Conservation (phyloP, 2,329 filamentous ascomycete species). For the Clarireedia monteithiana region DNA sequence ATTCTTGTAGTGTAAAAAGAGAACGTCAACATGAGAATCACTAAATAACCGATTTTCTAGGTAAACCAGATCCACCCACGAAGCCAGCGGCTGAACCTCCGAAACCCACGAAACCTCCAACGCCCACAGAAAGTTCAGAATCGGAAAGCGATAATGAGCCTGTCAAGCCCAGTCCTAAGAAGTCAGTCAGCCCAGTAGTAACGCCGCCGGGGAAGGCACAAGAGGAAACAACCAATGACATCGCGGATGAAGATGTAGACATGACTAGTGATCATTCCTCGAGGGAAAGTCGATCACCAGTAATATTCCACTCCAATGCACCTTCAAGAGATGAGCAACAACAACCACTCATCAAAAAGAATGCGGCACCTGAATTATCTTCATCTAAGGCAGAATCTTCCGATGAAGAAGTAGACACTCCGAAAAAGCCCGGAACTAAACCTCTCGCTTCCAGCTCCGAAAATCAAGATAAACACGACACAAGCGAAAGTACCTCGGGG, state of each 20-base stretch:
- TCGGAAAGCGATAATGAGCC: not conserved
- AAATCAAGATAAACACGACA: not conserved
- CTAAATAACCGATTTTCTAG: not conserved
- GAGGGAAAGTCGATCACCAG: slow-evolving; percentile 26
- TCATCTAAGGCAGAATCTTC: slow-evolving; percentile 1
- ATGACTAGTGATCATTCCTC: slow-evolving; percentile 17
- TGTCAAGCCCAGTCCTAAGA: not conserved
- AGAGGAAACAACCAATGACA: not conserved
- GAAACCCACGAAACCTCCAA: slow-evolving; percentile 1
- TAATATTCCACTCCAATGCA: slow-evolving; percentile 16
- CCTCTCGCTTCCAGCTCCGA: not conserved
- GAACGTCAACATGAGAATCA: not conserved
- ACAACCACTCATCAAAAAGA: not conserved
- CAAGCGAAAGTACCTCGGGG: not conserved
- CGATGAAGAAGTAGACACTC: slow-evolving; percentile 1
- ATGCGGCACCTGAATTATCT: not conserved
- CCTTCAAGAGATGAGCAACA: slow-evolving; percentile 3
- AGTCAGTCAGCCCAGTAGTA: not conserved
- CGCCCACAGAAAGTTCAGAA: not conserved
- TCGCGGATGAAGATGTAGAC: slow-evolving; percentile 10
- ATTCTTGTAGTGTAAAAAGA: not conserved
- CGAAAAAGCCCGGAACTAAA: slow-evolving; percentile 1
- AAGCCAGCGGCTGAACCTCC: not conserved
- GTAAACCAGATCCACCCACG: not conserved
- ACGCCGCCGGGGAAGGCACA: not conserved